phyloP scores from a whole-genome alignment of 257 asterid genomes.

The Jacaranda copaia region DNA sequence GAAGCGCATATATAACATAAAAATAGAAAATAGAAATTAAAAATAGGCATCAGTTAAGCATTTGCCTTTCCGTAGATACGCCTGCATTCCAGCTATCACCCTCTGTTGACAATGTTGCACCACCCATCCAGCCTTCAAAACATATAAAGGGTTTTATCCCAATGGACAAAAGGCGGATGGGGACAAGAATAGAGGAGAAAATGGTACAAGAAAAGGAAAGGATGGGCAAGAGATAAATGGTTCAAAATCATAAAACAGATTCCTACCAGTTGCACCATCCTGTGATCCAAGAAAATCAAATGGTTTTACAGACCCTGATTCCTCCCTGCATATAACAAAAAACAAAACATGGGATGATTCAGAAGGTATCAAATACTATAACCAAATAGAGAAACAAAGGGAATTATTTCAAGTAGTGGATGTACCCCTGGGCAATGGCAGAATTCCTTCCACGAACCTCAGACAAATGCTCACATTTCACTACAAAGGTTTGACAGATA shows the following conservation, averaged over 20 bases:
- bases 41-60: slow-evolving; percentile 22
- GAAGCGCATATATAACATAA: background rate
- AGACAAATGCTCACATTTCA: slow-evolving; percentile 83
- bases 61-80: slow-evolving; percentile 65
- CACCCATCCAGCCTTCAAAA: slow-evolving; percentile 70
- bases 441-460: slow-evolving; percentile 85
- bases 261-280: slow-evolving; percentile 73
- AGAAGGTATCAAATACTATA: slow-evolving; percentile 18
- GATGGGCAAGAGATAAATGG: background rate
- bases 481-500: slow-evolving; percentile 49
- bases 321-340: slow-evolving; percentile 61
- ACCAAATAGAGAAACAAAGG: background rate
- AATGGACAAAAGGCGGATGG: slow-evolving; percentile 21
- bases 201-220: slow-evolving; percentile 13
- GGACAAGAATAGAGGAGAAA: background rate
- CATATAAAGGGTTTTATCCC: slow-evolving; percentile 33
- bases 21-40: background rate
- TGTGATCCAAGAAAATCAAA: slow-evolving; percentile 78
- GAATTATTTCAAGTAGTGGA: background rate
- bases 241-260: slow-evolving; percentile 28
- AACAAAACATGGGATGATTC: slow-evolving; percentile 23
- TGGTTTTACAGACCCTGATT: slow-evolving; percentile 58
- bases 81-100: slow-evolving; percentile 66
- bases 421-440: slow-evolving; percentile 70
- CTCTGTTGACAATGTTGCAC: slow-evolving; percentile 51